Evolutionary conservation across 2,329 filamentous ascomycete species (phyloP).

Genomic region (Fusarium incarnatum): DNA sequence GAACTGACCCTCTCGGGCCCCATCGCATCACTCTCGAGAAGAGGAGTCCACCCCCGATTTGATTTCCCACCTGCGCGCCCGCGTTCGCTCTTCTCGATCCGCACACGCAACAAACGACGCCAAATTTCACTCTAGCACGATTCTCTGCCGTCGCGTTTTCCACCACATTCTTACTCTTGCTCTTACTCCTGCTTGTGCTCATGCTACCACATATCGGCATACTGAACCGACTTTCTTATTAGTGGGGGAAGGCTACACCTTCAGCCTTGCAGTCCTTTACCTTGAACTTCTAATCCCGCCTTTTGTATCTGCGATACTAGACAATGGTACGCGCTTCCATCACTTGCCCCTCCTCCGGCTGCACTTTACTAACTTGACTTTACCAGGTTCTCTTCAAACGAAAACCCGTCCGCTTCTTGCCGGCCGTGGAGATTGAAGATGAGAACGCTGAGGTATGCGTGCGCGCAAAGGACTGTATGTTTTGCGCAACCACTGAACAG

Average conservation of each 20-base stretch:
- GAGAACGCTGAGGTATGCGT: conserved; percentile 81
- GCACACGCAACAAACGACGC: conserved; percentile 28
- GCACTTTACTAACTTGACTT: conserved; percentile 18
- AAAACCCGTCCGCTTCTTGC: conserved; percentile 88
- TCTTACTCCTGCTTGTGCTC: conserved; percentile 31
- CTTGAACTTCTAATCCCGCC: conserved; percentile 23
- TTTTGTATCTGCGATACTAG: conserved; percentile 34
- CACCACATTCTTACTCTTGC: conserved; percentile 31
- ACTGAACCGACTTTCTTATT: conserved; percentile 40
- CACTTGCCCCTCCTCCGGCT: neutral
- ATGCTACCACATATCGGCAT: conserved; percentile 38
- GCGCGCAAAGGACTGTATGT: conserved; percentile 24
- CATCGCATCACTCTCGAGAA: conserved; percentile 36
- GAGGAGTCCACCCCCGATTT: conserved; percentile 36
- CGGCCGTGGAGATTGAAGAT: conserved; percentile 78
- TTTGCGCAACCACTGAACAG: conserved; percentile 29
- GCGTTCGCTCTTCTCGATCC: conserved; percentile 36
- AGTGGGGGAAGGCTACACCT: conserved; percentile 45
- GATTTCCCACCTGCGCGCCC: conserved; percentile 41
- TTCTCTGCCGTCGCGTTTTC: conserved; percentile 20
- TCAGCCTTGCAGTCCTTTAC: conserved; percentile 44
- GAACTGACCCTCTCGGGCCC: neutral
- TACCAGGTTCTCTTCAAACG: conserved; percentile 91
- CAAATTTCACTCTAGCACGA: conserved; percentile 30
- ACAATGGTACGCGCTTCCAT: conserved; percentile 39